Base-by-base conservation (phyloP, 2,329 filamentous ascomycete species). In the Fusarium dimerum region DNA sequence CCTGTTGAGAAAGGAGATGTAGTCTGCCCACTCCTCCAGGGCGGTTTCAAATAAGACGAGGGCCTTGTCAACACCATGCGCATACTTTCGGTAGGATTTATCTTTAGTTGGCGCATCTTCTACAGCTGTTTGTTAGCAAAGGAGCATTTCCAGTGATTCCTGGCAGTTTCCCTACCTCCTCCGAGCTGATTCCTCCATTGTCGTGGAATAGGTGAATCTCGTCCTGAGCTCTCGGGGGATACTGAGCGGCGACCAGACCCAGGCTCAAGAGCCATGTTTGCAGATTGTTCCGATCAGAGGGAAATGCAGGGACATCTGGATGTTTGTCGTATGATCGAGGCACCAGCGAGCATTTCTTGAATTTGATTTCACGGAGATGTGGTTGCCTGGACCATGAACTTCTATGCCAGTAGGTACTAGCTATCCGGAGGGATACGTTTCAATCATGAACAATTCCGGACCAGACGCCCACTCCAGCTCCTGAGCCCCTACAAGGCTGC, bases 1-100 rank as follows among this genome's bases (percentile, higher is more conserved):
- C 56, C 91, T 86, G 68, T 90, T 95, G 50, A 99, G 77, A 70
- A 97, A 99, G 16, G 93, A 96, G 66, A 99, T 99, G 70, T 99
- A 99, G 75, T 99, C 94, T 45, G 95, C 94, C 94, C 94, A 99
- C 84, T 99, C 94, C 74, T 97, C 92, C 62, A 97, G 80, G 30
- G 91, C 86, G 15, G 90, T 92, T 69, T 99, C 94, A 76, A 97
- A 99, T 34, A 96, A 80, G 43, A 89, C 84, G 56, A 99, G 81
- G 34, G 92, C 89, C 71, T 92, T 85, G 67, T 97, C 93, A 60
- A 99, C 87, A 52, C 86, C 89, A 45, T 87, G 84, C 42, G 92
- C 91, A 83, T 97, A 99, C 71, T 92, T 89, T 61, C 92, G 90
- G 70, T 90, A 93, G 48, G 80, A 72, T 70, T 87, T 87, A 72